Evolutionary conservation across 192 early-diverging fungal genomes (phyloP), one percentile per base, ranked within the genome.

Genomic region (Backusella tuberculispora): DNA sequence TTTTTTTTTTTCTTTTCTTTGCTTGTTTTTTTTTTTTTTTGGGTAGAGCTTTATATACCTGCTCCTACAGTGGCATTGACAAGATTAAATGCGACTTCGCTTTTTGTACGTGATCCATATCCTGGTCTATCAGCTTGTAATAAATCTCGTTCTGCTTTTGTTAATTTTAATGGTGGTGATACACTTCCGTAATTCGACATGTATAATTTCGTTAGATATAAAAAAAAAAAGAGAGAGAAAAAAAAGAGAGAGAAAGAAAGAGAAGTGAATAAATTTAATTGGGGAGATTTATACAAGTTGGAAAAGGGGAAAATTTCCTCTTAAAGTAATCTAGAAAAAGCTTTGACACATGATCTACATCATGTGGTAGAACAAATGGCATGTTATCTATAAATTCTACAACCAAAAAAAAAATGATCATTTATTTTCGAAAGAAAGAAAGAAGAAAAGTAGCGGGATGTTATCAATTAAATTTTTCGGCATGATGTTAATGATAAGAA

Each of bases 51-150:
- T 34, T 34, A 34, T 34, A 34, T 56, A 56, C 53, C 91, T 7
- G 91, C 90, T 15, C 91, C 91, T 34, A 91, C 86, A 12, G 89
- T 88, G 3, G 90, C 90, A 74, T 92, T 92, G 69, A 92, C 87
- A 46, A 92, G 82, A 78, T 90, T 91, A 78, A 89, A 86, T 21
- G 89, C 77, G 26, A 85, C 81, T 63, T 86, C 79, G 17, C 81
- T 19, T 19, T 71, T 43, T 17, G 81, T 73, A n/a, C 83, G 75
- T 7, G 75, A 72, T 14, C 85, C 85, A 65, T 84, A 77, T 24
- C 83, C 85, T 40, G 80, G 83, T 10, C 73, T 72, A 67, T 86
- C 80, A 0, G 77, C 47, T 44, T 83, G 81, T 37, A 82, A 63
- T 40, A 78, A 40, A 63, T 78, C 80, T 45, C 53, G 66, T 42